These are phyloP conservation scores for Tolypocladium album DNA, from an alignment of 2,329 filamentous ascomycete genomes.

Conservation along the genomic window DNA sequence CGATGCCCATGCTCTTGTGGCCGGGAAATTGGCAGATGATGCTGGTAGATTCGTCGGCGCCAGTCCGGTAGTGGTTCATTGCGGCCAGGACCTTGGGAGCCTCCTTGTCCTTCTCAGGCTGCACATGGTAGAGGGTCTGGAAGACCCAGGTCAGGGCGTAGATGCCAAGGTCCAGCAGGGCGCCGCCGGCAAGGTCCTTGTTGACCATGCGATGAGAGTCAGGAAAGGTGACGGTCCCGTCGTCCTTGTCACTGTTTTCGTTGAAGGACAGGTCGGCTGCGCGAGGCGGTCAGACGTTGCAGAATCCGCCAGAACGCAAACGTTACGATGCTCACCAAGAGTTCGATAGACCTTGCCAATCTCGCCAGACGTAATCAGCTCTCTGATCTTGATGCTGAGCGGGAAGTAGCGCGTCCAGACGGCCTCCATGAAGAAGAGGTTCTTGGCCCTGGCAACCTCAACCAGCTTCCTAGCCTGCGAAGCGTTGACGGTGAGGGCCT, in stretches of 20 bases:
- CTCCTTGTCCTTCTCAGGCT: slow-evolving; percentile 56
- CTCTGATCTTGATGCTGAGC: slow-evolving; percentile 62
- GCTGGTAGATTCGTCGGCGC: slow-evolving; percentile 68
- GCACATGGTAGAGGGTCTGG: slow-evolving; percentile 76
- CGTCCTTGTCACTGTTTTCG: slow-evolving; percentile 39
- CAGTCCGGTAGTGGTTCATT: slow-evolving; percentile 63
- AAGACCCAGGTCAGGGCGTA: slow-evolving; percentile 88
- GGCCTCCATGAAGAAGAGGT: slow-evolving; percentile 72
- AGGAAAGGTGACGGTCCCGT: slow-evolving; percentile 41
- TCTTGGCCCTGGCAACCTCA: slow-evolving; percentile 61
- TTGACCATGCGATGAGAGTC: slow-evolving; percentile 71
- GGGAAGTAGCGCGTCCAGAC: slow-evolving; percentile 90
- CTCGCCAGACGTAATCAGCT: slow-evolving; percentile 45
- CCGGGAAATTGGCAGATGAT: slow-evolving; percentile 67
- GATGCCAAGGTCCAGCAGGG: slow-evolving; percentile 74
- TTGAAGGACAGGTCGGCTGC: slow-evolving; percentile 51
- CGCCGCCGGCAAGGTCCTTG: slow-evolving; percentile 70
- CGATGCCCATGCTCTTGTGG: slow-evolving; percentile 60
- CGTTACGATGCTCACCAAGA: slow-evolving; percentile 27
- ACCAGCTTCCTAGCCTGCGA: slow-evolving; percentile 63
- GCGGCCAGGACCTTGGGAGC: slow-evolving; percentile 57
- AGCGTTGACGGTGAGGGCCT: slow-evolving; percentile 78
- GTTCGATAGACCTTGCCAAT: slow-evolving; percentile 53
- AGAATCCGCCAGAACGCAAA: background rate
- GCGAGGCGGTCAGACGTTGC: slow-evolving; percentile 4